Percentiles rank a stretch among this genome's conserved stretches.
phyloP scores from a whole-genome alignment of 192 early-diverging fungal genomes.

The Geranomyces variabilis region DNA sequence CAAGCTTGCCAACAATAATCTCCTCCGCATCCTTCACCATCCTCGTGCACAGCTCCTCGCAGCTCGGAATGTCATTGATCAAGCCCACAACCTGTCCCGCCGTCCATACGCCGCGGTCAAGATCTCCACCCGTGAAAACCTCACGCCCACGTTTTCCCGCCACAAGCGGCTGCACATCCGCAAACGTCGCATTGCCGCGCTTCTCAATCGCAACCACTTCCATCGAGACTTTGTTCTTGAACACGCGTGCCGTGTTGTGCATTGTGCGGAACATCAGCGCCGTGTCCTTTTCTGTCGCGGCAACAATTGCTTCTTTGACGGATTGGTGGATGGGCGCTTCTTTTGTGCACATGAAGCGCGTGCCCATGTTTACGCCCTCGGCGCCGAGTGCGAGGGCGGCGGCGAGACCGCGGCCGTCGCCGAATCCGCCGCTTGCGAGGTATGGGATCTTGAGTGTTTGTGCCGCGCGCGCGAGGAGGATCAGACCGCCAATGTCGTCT shows the following conservation, averaged over 20 bases:
- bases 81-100: conserved; percentile 73
- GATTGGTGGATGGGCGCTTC: conserved; percentile 75
- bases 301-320: conserved; percentile 76
- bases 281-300: conserved; percentile 66
- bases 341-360: conserved; percentile 82
- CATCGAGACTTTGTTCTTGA: conserved; percentile 68
- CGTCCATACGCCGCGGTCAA: conserved; percentile 55
- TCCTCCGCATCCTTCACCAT: conserved; percentile 61
- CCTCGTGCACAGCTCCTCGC: conserved; percentile 61
- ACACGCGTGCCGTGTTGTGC: conserved; percentile 76
- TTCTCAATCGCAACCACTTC: conserved; percentile 74
- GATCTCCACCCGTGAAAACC: conserved; percentile 50
- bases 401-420: conserved; percentile 76
- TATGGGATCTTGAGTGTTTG: conserved; percentile 70
- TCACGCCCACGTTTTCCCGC: conserved; percentile 57
- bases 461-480: conserved; percentile 74
- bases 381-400: conserved; percentile 52
- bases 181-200: conserved; percentile 63
- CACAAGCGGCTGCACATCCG: conserved; percentile 71
- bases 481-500: conserved; percentile 74
- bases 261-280: conserved; percentile 57
- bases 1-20: conserved; percentile 41
- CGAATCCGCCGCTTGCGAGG: conserved; percentile 79
- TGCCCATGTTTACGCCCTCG: conserved; percentile 78
- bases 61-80: conserved; percentile 77